A percentile compares a stretch with the other conserved stretches of the same genome.
phyloP scores from a whole-genome alignment of 1,284 basidiomycete genomes.

The Austropuccinia psidii region DNA sequence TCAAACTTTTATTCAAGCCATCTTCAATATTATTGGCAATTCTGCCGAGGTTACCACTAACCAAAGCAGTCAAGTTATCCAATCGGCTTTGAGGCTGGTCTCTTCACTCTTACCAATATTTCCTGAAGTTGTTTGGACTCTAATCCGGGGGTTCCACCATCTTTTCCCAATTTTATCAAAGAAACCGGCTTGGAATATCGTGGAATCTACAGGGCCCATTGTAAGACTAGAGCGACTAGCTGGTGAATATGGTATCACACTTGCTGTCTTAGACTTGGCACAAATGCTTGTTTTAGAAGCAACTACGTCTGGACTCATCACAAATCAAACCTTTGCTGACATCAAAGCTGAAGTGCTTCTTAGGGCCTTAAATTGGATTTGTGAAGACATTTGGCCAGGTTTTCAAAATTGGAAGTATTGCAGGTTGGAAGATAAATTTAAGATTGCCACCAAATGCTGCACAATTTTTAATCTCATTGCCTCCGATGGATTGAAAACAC shows the following conservation, averaged over 20 bases:
- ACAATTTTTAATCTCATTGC: slow-evolving; percentile 23
- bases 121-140: slow-evolving; percentile 33
- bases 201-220: neutral
- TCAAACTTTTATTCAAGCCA: slow-evolving; percentile 15
- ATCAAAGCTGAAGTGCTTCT: slow-evolving; percentile 30
- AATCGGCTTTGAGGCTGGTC: slow-evolving; percentile 27
- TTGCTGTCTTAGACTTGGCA: slow-evolving; percentile 27
- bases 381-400: slow-evolving; percentile 35
- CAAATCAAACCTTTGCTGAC: slow-evolving; percentile 28
- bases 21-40: slow-evolving; percentile 29
- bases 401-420: slow-evolving; percentile 37
- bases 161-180: slow-evolving; percentile 31
- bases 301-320: slow-evolving; percentile 16
- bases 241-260: slow-evolving; percentile 34
- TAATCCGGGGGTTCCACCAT: slow-evolving; percentile 21
- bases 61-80: neutral
- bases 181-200: slow-evolving; percentile 6
- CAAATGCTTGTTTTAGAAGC: slow-evolving; percentile 30
- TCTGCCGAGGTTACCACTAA: slow-evolving; percentile 17
- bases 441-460: slow-evolving; percentile 25
- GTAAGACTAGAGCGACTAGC: slow-evolving; percentile 20
- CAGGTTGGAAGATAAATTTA: slow-evolving; percentile 30
- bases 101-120: slow-evolving; percentile 31
- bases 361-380: slow-evolving; percentile 26
- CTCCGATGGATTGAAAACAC: slow-evolving; percentile 25